Evolutionary conservation across 2,329 filamentous ascomycete genomes (phyloP), one percentile per base, ranked within the genome.

Genomic region (Simplicillium aogashimaense): DNA sequence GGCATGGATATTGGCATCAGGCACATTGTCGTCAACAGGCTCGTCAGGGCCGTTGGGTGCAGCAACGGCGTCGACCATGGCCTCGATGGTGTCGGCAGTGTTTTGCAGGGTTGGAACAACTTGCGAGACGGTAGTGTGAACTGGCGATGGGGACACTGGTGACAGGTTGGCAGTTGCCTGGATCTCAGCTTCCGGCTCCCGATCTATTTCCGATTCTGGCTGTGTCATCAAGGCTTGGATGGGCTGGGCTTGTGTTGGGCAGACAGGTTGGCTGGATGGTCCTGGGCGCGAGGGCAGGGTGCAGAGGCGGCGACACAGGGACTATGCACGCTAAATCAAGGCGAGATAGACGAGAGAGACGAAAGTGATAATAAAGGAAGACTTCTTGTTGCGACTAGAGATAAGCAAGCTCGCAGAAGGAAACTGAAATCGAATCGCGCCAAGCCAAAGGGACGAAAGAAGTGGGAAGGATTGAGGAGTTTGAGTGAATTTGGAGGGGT

Each of bases 151-250:
- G 38, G 70, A 74, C 37, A 74, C 53, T 11, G 70, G 71, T 36
- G 64, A 72, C 42, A 76, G 59, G 55, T 68, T 63, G 59, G 70
- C 70, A 50, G 69, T 65, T 50, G 70, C 71, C 65, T 70, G 64
- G 47, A 72, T 52, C 53, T 68, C 61, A 36, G 67, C 65, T 43
- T 66, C 58, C 45, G 55, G 58, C 45, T 66, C 30, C 20, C 20
- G 20, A 9, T 25, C 20, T 25, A 25, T 25, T 25, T 25, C 20
- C 6, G 20, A 25, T 6, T 25, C 20, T 25, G 20, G 20, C 9
- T 25, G 20, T 25, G 20, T 25, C 20, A 25, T 25, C 20, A 25
- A 25, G 9, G 20, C 20, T 25, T 5, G 20, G 20, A 25, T 25
- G 20, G 20, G 20, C 9, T 25, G 20, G 20, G 20, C 20, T 9